Evolutionary conservation across 148 eudicot genomes (phyloP), one percentile per base, ranked within the genome.

Genomic region (Rhododendron simsii): DNA sequence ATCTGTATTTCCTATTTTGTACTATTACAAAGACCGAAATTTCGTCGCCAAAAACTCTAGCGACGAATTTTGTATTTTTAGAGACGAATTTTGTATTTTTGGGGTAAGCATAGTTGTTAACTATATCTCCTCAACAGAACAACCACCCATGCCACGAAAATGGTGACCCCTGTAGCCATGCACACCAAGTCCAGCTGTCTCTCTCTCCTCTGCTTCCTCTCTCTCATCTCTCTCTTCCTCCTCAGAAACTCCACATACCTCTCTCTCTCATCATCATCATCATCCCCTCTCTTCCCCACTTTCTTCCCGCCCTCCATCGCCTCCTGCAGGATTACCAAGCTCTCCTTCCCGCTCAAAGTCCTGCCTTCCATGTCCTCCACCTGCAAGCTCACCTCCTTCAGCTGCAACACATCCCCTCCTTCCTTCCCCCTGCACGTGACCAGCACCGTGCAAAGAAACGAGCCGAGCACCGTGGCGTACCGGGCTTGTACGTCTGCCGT

Each of bases 331-430:
- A 85, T 80, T 21, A 81, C 91, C 89, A 91, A 86, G 90, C 94
- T 88, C 2, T 86, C 91, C 87, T 78, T 88, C 81, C 95, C 98
- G 21, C 85, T 89, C 81, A 93, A 37, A 59, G 82, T 84, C 55
- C 84, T 92, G 28, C 93, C 94, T n/a, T 92, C 93, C 89, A 90
- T 84, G 77, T 93, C 93, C 91, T 91, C 91, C 41, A 93, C 80
- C 47, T 84, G 88, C 86, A 94, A 84, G 88, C 89, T 91, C 63
- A 87, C 92, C 71, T 92, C 95, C 84, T 84, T 88, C 85, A 93
- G 85, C 75, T 87, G 85, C 89, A 93, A 63, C 76, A 71, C 73
- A 3, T 88, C 90, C 71, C 89, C 90, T 4, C 85, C 91, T 47
- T 85, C 92, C 65, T 82, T 85, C 33, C 90, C 89, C 8, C 88